Evolutionary conservation across 805 yeast genomes (phyloP), one percentile per base, ranked within the genome.

Genomic region (Myxozyma kluyveri): DNA sequence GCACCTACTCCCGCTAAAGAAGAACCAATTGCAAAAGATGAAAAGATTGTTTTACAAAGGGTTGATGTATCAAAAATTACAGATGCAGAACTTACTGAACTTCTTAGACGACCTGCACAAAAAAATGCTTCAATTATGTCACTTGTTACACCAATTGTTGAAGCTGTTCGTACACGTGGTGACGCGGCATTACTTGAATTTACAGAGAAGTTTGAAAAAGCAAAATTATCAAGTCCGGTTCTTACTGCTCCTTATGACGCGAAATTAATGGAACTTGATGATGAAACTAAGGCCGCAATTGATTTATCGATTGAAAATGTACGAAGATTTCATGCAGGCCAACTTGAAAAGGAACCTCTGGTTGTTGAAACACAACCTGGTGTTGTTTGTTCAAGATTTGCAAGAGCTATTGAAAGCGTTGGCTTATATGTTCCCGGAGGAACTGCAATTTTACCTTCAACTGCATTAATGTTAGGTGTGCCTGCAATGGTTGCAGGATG

Each of bases 341-440:
- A 93, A 71, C 74, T 86, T 54, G 89, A 87, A 59, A 74, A 73
- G 22, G 85, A 82, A 52, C 78, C 84, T 9, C 72, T 91, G 69
- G 77, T 76, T 5, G 96, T 93, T 36, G 98, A 91, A 72, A 93
- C 99, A 0, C 77, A 86, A 53, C 95, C 96, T 1, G 99, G 99
- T 61, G 98, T 93, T 23, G 72, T 78, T 47, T 93, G 99, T 73
- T 87, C 96, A 18, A 82, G 99, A 64, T 93, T 93, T 69, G 86
- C 98, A 14, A 82, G 96, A 65, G 93, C 99, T 4, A 89, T 93
- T 61, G 96, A 88, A 65, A 83, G 80, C 54, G 99, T 93, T 49
- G 99, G 99, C 55, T 78, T 95, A 54, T 93, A 93, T 67, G 87
- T 93, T 54, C 99, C 99, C 49, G 99, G 99, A 63, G 99, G 99